Conservation (phyloP, 192 early-diverging fungal species). For the Coemansia sp. region DNA sequence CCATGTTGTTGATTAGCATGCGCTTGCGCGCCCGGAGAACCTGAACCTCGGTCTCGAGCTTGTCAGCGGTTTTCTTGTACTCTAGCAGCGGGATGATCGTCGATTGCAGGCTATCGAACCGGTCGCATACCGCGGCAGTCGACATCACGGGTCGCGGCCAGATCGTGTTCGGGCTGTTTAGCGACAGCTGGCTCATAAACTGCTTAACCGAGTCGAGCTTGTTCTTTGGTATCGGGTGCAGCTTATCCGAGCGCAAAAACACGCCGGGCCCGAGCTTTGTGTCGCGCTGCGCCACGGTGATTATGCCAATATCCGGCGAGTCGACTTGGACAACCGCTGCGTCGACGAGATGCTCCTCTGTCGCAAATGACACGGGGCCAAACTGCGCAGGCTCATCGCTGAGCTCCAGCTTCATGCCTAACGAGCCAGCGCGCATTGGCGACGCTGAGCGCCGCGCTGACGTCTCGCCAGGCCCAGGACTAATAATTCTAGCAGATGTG, state of each 20-base stretch:
- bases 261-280: constrained; percentile 50
- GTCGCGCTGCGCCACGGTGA: constrained; percentile 44
- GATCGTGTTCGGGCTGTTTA: constrained; percentile 52
- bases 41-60: constrained; percentile 75
- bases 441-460: constrained; percentile 32
- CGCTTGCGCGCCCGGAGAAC: constrained; percentile 46
- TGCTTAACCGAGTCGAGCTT: constrained; percentile 54
- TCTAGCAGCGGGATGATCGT: constrained; percentile 81
- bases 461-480: background rate
- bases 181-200: constrained; percentile 48
- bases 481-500: constrained; percentile 7
- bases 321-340: constrained; percentile 30
- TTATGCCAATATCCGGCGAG: constrained; percentile 23
- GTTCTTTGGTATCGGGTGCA: constrained; percentile 52
- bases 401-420: constrained; percentile 20
- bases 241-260: constrained; percentile 56
- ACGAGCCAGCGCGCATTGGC: constrained; percentile 14
- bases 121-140: constrained; percentile 76
- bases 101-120: constrained; percentile 76
- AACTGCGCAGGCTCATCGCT: constrained; percentile 17
- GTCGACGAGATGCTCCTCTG: constrained; percentile 44
- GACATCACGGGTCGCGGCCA: constrained; percentile 81
- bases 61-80: constrained; percentile 81
- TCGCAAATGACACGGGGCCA: constrained; percentile 42
- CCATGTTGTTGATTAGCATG: constrained; percentile 41